Base-by-base conservation (phyloP, 176 grass and related monocot species). In the Avena insularis region DNA sequence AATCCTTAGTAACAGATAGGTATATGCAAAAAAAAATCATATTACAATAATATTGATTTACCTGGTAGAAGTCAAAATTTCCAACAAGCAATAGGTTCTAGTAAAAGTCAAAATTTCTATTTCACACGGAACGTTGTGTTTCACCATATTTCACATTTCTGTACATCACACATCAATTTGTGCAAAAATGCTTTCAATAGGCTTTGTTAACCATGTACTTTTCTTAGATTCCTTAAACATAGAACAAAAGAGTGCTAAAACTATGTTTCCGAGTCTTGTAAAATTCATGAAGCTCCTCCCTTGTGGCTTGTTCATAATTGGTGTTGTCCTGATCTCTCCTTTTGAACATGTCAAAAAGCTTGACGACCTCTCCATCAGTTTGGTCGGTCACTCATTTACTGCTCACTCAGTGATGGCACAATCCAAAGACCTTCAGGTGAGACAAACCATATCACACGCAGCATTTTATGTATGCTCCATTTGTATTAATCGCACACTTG, bases 291-390 rank as follows among this genome's bases (percentile, higher is more conserved):
- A 50, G 38, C 12, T 13, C 63, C 86, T 87, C 81, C 80, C 40
- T 55, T 15, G 83, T 54, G 29, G 75, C 54, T 66, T 86, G 76
- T 78, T 40, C 38, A 40, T 40, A 40, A 40, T 40, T 91, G 66
- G 46, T 80, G 45, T 27, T 4, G 25, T n/a, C 12, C 54, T 73
- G 0, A 77, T 90, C 73, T 64, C 67, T 70, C 38, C 31, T 58
- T 77, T 58, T 77, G 31, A 82, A 82, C 11, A 87, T 83, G 65
- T 67, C 77, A 49, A 87, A 94, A 21, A 63, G 77, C n/a, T 67
- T 77, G 74, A 82, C 64, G 2, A 80, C 20, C 15, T 54, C 62
- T 72, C 80, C 84, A 1, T 74, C 65, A 57, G 59, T 93, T 63
- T 89, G 71, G 15, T 27, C 86, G 60, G 60, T 80, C 9, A 85